Evolutionary conservation across 768 basidiomycete species (phyloP), one percentile per base, ranked within the genome.

Genomic region (Strobilomyces echinocephalus): DNA sequence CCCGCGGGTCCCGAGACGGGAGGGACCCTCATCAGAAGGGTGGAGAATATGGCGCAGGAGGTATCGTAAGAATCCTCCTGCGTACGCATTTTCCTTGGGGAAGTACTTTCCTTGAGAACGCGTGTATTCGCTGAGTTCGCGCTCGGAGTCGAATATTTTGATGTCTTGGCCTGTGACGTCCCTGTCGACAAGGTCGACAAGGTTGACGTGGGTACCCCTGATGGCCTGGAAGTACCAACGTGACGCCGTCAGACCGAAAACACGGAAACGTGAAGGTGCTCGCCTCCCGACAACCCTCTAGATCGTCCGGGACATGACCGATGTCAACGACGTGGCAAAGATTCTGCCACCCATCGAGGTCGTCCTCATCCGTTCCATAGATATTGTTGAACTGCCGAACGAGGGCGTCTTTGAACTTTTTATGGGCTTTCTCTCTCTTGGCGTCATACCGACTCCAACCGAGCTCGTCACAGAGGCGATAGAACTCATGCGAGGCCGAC

Each of bases 171-270:
- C 58, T 2, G 62, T 60, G 0, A 7, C 34, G 9, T 60, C 21
- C 1, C 31, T 44, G 31, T 62, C 62, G 26, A 62, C 62, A 12
- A 62, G 62, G 4, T 62, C 63, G 14, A 61, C 55, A 2, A 42
- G 41, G 41, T 42, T 42, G 21, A 42, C 41, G 39, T 48, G 16
- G 0, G 45, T 57, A 0, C 12, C 30, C 0, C 42, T 18, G 15
- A 62, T 20, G 0, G 52, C 54, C 61, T 62, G 11, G n/a, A n/a
- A n/a, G n/a, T n/a, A n/a, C n/a, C n/a, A n/a, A n/a, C n/a, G 26
- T 3, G 15, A 7, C 7, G 7, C 4, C 8, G 31, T 52, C 18
- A 39, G 8, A 4, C 3, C 4, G 18, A 8, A 7, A 21, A 33
- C 2, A 6, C 9, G n/a, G 1, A 28, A n/a, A 8, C 16, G 2